phyloP scores from a whole-genome alignment of 495 filamentous ascomycete genomes.

The Elasticomyces elasticus region DNA sequence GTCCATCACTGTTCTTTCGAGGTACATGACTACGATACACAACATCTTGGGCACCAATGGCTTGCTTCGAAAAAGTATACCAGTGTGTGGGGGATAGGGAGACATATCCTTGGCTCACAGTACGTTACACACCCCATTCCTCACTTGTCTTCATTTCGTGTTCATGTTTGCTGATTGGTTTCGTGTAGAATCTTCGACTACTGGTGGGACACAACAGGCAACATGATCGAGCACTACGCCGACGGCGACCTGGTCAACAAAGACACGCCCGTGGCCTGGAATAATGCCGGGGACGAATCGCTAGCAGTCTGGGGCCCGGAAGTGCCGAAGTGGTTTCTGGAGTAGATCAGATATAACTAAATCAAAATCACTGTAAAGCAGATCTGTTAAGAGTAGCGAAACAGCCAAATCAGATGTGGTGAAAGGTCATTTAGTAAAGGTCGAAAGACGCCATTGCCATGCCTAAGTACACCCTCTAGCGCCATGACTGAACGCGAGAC shows the following conservation, averaged over 20 bases:
- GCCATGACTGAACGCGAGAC: too few species aligned
- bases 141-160: background rate
- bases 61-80: conserved; percentile 52
- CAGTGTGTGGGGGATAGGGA: conserved; percentile 61
- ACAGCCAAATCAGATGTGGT: background rate
- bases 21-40: conserved; percentile 66
- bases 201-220: conserved; percentile 39
- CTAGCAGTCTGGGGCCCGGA: conserved; percentile 27
- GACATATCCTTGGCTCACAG: conserved; percentile 57
- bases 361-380: background rate
- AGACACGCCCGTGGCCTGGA: conserved; percentile 22
- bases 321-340: conserved; percentile 24
- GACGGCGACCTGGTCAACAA: conserved; percentile 29
- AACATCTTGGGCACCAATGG: conserved; percentile 65
- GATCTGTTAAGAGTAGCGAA: background rate
- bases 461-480: too few species aligned
- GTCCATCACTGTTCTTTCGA: conserved; percentile 68
- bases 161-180: background rate
- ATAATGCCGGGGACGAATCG: conserved; percentile 18
- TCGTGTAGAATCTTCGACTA: conserved; percentile 51
- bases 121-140: background rate
- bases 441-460: too few species aligned
- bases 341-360: conserved; percentile 6
- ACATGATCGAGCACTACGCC: conserved; percentile 31
- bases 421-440: background rate